phyloP scores from a whole-genome alignment of 768 basidiomycete species.

The Tulasnella calospora region DNA sequence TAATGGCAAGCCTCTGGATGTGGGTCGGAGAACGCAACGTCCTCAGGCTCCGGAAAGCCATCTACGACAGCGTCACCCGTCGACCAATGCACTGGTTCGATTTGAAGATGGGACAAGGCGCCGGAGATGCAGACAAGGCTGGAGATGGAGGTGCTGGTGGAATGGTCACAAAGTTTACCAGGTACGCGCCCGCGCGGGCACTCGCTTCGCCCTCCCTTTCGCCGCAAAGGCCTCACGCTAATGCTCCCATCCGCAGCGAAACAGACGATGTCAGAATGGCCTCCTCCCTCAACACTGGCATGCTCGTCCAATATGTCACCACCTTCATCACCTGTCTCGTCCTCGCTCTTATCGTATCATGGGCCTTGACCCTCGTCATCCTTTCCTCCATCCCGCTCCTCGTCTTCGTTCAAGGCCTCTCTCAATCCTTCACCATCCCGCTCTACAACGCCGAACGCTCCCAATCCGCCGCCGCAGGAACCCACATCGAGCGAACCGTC shows the following conservation, averaged over 20 bases:
- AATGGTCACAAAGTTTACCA: slow-evolving; percentile 87
- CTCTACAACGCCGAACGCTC: slow-evolving; percentile 62
- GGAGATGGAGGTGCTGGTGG: slow-evolving; percentile 74
- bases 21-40: slow-evolving; percentile 79
- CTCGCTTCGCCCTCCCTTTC: not conserved
- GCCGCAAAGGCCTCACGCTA: not conserved
- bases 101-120: slow-evolving; percentile 52
- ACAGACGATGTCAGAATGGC: slow-evolving; percentile 90
- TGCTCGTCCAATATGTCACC: slow-evolving; percentile 72
- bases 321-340: slow-evolving; percentile 73
- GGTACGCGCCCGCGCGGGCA: slow-evolving; percentile 47
- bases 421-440: slow-evolving; percentile 64
- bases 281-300: slow-evolving; percentile 71
- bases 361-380: slow-evolving; percentile 83
- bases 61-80: slow-evolving; percentile 60
- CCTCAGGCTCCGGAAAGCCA: slow-evolving; percentile 56
- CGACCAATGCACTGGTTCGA: slow-evolving; percentile 93
- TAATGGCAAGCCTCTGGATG: slow-evolving; percentile 80
- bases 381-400: slow-evolving; percentile 83
- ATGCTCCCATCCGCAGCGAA: slow-evolving; percentile 52
- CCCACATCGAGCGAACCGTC: slow-evolving; percentile 71
- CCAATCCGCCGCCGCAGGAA: slow-evolving; percentile 65
- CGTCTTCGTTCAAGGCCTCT: slow-evolving; percentile 66
- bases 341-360: slow-evolving; percentile 77
- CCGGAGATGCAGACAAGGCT: slow-evolving; percentile 41